Conservation (phyloP, 768 basidiomycete species). For the Antrodiella citrinella region DNA sequence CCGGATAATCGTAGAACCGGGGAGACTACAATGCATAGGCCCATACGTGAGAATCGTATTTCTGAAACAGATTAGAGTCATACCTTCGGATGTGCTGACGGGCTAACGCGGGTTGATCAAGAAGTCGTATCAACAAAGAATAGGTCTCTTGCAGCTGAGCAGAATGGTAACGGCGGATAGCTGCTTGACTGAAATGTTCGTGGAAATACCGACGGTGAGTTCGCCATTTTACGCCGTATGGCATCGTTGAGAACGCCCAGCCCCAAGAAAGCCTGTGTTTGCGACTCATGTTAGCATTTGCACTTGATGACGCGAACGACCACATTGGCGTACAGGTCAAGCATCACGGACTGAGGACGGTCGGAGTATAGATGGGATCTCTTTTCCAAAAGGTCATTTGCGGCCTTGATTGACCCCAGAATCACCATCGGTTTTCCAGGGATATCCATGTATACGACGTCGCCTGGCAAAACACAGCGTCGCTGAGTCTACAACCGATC, state of each 20-base stretch:
- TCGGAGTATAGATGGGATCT: conserved; percentile 19
- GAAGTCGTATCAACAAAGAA: conserved; percentile 6
- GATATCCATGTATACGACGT: not conserved
- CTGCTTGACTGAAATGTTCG: conserved; percentile 2
- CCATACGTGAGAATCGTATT: not conserved
- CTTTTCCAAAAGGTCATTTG: conserved; percentile 20
- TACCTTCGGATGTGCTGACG: not conserved
- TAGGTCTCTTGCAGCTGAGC: conserved; percentile 5
- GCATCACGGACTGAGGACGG: conserved; percentile 12
- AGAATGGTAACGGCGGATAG: not conserved
- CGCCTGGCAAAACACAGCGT: not conserved
- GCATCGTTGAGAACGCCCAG: conserved; percentile 1
- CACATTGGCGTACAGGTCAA: conserved; percentile 5
- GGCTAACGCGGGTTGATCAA: not conserved
- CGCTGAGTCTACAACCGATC: not conserved
- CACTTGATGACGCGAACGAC: not conserved
- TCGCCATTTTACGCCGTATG: conserved; percentile 5
- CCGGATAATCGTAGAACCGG: not conserved
- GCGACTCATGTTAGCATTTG: not conserved
- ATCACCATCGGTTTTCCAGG: not conserved
- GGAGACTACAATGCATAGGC: not conserved
- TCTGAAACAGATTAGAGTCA: not conserved
- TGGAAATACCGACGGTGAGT: conserved; percentile 2
- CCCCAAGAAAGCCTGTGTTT: not conserved
- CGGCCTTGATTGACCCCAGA: conserved; percentile 6